phyloP scores from a whole-genome alignment of 2,329 filamentous ascomycete genomes.

The Colletotrichum plurivorum region DNA sequence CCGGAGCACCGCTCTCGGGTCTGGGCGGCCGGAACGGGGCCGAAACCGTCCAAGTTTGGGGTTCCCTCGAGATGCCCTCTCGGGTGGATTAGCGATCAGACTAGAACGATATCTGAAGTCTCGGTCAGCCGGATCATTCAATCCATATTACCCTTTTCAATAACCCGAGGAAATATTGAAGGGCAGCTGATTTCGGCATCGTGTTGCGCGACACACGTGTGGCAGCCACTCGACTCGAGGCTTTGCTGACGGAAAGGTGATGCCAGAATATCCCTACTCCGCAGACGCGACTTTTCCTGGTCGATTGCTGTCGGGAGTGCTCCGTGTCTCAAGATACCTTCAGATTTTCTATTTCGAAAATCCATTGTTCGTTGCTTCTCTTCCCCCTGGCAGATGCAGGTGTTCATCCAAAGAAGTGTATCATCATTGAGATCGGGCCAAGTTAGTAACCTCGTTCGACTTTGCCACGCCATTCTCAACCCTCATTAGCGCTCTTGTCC shows the following conservation, averaged over 20 bases:
- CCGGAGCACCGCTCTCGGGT: not conserved
- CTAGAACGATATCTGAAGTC: not conserved
- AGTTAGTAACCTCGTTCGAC: too few species aligned
- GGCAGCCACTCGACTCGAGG: too few species aligned
- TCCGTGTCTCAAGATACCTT: not conserved
- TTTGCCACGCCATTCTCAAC: too few species aligned
- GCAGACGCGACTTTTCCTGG: not conserved
- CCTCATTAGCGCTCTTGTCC: too few species aligned
- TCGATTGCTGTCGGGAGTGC: not conserved
- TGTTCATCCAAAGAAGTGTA: too few species aligned
- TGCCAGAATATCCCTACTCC: not conserved
- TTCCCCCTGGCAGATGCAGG: too few species aligned
- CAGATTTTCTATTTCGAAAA: not conserved
- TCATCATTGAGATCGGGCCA: too few species aligned
- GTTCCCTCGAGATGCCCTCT: not conserved
- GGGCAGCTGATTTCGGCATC: too few species aligned
- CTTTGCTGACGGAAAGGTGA: too few species aligned
- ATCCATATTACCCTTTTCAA: not conserved
- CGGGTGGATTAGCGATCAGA: not conserved
- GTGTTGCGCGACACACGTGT: too few species aligned
- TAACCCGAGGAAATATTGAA: not conserved
- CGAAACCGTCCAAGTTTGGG: constrained; percentile 9
- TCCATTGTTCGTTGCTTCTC: not conserved
- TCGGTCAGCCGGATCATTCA: not conserved
- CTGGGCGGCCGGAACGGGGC: not conserved